These are phyloP conservation scores for Tulasnella sp. DNA, from an alignment of 768 basidiomycete species.

Conservation along the genomic window DNA sequence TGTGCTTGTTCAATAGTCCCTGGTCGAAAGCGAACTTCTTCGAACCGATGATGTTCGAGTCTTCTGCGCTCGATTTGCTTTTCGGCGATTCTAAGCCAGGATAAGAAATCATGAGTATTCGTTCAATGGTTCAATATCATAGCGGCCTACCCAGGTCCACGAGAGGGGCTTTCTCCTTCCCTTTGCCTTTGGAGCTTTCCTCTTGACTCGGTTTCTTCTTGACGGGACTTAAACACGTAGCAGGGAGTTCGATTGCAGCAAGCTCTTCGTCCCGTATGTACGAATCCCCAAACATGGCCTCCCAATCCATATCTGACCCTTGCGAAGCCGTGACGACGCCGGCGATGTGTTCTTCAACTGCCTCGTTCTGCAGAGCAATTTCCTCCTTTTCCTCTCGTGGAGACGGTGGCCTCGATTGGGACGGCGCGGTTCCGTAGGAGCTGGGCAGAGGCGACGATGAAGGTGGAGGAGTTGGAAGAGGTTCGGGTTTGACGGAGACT, in stretches of 20 bases:
- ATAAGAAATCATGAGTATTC: background rate
- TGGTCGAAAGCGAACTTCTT: slow-evolving; percentile 23
- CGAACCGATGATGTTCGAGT: slow-evolving; percentile 22
- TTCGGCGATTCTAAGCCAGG: background rate
- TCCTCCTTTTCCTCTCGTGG: background rate
- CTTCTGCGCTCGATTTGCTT: background rate
- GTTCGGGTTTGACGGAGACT: background rate
- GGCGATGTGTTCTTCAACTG: background rate
- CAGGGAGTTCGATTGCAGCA: background rate
- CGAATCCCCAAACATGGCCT: background rate
- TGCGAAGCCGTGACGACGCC: background rate
- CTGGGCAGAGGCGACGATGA: background rate
- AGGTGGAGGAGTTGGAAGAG: background rate
- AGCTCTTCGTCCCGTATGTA: background rate
- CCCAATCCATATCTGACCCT: background rate
- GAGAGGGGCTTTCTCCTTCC: background rate
- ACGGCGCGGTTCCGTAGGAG: background rate
- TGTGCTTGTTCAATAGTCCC: slow-evolving; percentile 19
- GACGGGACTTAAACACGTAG: background rate
- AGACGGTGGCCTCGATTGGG: background rate
- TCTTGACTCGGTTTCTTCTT: background rate
- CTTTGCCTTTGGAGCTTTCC: background rate
- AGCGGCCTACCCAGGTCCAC: background rate
- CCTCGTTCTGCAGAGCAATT: background rate
- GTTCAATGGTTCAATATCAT: background rate